Evolutionary conservation across 768 basidiomycete genomes (phyloP), one percentile per base, ranked within the genome.

Genomic region (Cyclocybe aegerita): DNA sequence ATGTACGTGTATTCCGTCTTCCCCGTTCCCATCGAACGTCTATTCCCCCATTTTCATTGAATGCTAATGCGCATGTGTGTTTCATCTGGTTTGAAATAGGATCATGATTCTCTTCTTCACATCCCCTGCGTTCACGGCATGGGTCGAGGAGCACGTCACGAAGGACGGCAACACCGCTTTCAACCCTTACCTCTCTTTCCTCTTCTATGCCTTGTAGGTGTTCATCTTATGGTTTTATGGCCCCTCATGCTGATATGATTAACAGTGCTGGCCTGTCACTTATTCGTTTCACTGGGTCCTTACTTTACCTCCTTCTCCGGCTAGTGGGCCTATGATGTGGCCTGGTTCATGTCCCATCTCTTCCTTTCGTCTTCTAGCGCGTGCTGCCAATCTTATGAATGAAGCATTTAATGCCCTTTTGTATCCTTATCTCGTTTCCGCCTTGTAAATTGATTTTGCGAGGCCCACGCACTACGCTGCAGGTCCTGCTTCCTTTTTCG

Each of bases 151-250:
- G 30, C 81, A 88, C 57, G 72, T 91, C 44, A 65, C 76, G 41
- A 66, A 62, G n/a, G 65, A 70, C 0, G 70, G 72, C 4, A 73
- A 77, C 49, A 72, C 80, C 10, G 75, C 76, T 16, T 93, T 94
- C 74, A 95, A 95, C 62, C 91, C 93, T n/a, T 95, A 94, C 68
- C 78, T 91, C 43, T 82, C 80, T 29, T 87, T 91, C 74, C 77
- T 94, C 48, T 94, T 95, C 77, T 83, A 67, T 57, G 74, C 73
- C 47, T 65, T 76, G 74, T 78, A 63, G 55, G 76, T 73, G 14
- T 50, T 41, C 36, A 38, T 40, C 43, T 46, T 42, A 32, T 45
- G 23, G 23, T 23, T 23, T 39, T 15, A 36, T 58, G 29, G 10
- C 41, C 17, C 42, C 36, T 58, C 12, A 12, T 50, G 15, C 38